Evolutionary conservation across 148 eudicot species (phyloP), one percentile per base, ranked within the genome.

Genomic region (Rheum nobile): DNA sequence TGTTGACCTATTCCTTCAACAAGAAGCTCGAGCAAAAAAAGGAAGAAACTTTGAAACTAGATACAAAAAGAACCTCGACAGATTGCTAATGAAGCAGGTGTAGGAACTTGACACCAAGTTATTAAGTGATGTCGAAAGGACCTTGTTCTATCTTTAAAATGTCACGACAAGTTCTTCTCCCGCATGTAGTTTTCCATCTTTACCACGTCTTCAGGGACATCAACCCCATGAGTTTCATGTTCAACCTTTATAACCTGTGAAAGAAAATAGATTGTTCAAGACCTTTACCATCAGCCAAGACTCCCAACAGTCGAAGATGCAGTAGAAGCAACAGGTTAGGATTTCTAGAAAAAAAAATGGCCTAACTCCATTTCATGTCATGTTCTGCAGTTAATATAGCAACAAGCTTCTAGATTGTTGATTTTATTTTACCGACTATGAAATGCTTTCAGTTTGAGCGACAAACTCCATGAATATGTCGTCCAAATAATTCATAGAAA

Each of bases 161-260:
- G 29, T 78, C 81, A 92, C 41, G 84, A 80, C 75, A 90, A 74
- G 80, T 93, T 88, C 59, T 84, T 85, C 78, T 88, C 89, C 16
- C 82, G 91, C 98, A 88, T 87, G 68, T 77, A 86, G 37, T 59
- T 72, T 81, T 93, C 98, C 46, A 88, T 85, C 87, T 90, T 90
- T 63, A 81, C 90, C 44, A 88, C 87, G 76, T 93, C 96, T 84
- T 85, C 91, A 34, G 93, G 96, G 72, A 82, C 80, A 70, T 93
- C 98, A 52, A 88, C 93, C 63, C 96, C 96, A 77, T 88, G 96
- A 71, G 89, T 84, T 55, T 90, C 91, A 76, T 93, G 98, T 37
- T 90, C 91, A 3, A 93, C 91, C 87, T 85, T 90, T 71, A 90
- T 93, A 75, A 90, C 96, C 92, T 90, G 84, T 61, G 50, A 65